Base-by-base conservation (phyloP, 805 yeast species). In the Metschnikowia santaceciliae region DNA sequence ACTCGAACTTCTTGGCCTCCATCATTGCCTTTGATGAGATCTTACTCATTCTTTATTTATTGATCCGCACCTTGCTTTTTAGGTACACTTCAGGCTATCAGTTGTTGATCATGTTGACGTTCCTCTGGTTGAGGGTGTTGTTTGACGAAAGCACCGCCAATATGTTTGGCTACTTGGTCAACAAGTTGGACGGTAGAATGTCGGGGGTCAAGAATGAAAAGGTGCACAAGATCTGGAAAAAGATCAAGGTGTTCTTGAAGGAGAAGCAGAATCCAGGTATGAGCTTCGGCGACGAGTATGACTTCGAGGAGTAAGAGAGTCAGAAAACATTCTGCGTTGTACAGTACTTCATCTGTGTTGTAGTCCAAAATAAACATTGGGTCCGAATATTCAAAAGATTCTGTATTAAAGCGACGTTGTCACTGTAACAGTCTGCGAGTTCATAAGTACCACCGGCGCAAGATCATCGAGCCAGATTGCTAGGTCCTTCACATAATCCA, bases 391-490 rank as follows among this genome's bases (percentile, higher is more conserved):
- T 6, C 39, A 36, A n/a, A 15, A 8, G 6, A 35, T 7, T n/a
- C 38, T 35, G 14, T 10, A 30, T 36, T 70, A 91, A 54, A 92
- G 72, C 33, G 96, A 94, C 5, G 97, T 91, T 0, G 99, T 92
- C 2, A 92, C 99, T 0, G 99, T 94, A 76, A 94, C 90, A 0
- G 96, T 86, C 70, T 90, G 96, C 0, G 97, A 89, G 62, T 94
- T 92, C 49, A 94, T 77, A 54, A 94, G 68, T 64, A 94, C 64
- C 1, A 82, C 77, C 0, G 98, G 97, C 0, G 97, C 97, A 37
- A 94, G 70, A 4, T 80, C 89, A 41, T 82, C 80, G 50, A 92
- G 76, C 94, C 97, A 89, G 5, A 87, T 67, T 43, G 90, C 86
- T 47, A 92, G 72, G 58, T 85, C 84, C 50, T 83, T 82, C 14